Conservation (phyloP, 1,284 basidiomycete species). For the Irpex sp. region DNA sequence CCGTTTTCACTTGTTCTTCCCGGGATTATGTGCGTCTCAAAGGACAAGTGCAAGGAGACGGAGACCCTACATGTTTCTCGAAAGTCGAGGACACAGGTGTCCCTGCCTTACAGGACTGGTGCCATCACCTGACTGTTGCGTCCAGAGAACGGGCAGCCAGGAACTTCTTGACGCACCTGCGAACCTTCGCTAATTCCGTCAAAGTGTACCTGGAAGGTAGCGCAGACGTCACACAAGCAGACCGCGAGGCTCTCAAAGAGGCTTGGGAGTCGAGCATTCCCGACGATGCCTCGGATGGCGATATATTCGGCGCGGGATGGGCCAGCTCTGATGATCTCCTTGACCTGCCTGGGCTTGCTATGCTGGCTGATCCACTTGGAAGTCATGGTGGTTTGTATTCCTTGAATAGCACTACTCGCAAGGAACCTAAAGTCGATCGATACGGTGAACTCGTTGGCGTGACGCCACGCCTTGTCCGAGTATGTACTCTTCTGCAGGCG, state of each 20-base stretch:
- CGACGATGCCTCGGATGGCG: conserved; percentile 16
- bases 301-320: conserved; percentile 8
- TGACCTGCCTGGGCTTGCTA: conserved; percentile 27
- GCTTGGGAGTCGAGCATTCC: conserved; percentile 45
- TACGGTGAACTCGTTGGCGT: conserved; percentile 41
- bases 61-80: conserved; percentile 52
- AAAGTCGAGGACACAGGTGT: conserved; percentile 51
- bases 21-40: conserved; percentile 57
- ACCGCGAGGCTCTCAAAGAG: conserved; percentile 36
- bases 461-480: conserved; percentile 41
- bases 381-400: conserved; percentile 28
- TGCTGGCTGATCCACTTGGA: conserved; percentile 17
- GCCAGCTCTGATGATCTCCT: conserved; percentile 25
- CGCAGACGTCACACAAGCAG: background rate
- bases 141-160: conserved; percentile 52
- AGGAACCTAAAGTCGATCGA: conserved; percentile 37
- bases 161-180: conserved; percentile 45
- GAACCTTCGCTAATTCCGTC: background rate
- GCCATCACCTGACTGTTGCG: conserved; percentile 48
- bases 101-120: conserved; percentile 56
- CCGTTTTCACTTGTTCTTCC: conserved; percentile 59
- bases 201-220: background rate
- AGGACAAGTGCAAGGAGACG: conserved; percentile 56
- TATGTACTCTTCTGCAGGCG: conserved; percentile 14
- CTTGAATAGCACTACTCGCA: conserved; percentile 25